phyloP scores from a whole-genome alignment of 2,329 filamentous ascomycete genomes.

The Phialophora tarda region DNA sequence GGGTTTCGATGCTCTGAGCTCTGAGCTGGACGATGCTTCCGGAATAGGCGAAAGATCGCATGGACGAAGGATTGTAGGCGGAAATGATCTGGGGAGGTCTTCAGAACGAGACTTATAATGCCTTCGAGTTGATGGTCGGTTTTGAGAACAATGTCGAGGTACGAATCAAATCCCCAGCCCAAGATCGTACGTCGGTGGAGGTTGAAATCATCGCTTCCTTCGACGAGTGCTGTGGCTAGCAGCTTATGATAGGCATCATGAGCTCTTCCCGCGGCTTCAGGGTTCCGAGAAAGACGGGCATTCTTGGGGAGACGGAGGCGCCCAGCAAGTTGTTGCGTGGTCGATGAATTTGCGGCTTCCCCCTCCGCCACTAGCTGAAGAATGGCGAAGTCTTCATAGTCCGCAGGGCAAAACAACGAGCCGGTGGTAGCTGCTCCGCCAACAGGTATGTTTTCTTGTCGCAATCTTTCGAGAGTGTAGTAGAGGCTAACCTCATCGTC shows the following conservation, averaged over 20 bases:
- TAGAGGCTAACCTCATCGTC: conserved; percentile 65
- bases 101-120: conserved; percentile 6
- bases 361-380: conserved; percentile 3
- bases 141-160: conserved; percentile 19
- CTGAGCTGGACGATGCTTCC: conserved; percentile 47
- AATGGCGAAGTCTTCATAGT: conserved; percentile 22
- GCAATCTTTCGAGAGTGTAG: conserved; percentile 33
- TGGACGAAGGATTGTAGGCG: conserved; percentile 70
- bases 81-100: conserved; percentile 21
- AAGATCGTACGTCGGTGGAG: conserved; percentile 25
- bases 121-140: conserved; percentile 7
- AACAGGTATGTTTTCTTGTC: conserved; percentile 8
- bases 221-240: conserved; percentile 13
- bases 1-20: conserved; percentile 66
- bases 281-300: conserved; percentile 11
- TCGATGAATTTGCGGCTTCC: background rate
- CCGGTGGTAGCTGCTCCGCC: background rate
- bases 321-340: conserved; percentile 25
- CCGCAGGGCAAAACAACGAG: conserved; percentile 19
- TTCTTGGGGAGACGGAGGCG: conserved; percentile 23
- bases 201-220: conserved; percentile 15
- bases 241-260: conserved; percentile 16
- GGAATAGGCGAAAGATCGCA: conserved; percentile 47
- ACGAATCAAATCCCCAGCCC: conserved; percentile 34
- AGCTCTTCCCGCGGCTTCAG: conserved; percentile 4